Base-by-base conservation (phyloP, 345 rosid genomes). In the Sonneratia alba region DNA sequence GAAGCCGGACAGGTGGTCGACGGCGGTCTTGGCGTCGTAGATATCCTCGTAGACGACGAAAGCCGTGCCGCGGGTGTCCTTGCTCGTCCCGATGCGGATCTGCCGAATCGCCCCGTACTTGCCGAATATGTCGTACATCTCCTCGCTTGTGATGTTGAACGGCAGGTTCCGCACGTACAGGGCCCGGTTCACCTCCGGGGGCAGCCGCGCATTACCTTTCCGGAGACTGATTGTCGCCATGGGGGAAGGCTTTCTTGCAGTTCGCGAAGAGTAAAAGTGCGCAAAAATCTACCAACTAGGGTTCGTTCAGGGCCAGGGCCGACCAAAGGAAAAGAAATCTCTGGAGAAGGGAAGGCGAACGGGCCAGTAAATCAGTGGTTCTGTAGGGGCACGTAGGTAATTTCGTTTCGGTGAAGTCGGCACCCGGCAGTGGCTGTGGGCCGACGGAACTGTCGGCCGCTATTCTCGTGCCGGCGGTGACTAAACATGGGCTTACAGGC, bases 101-200 rank as follows among this genome's bases (percentile, higher is more conserved):
- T 95, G 99, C 27, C 97, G 96, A 42, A 95, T 95, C 67, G 94
- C 96, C 0, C 98, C 99, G 83, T 90, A 95, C 76, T 95, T 95
- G 42, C 98, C 97, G 83, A 95, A 95, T 67, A 95, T 95, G 71
- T 95, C 99, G 87, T 95, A 95, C 96, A 92, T 95, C 96, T 95
- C 99, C 83, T 95, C 97, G 84, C 97, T 89, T 63, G 99, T 87
- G 69, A 90, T 95, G 85, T 95, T 95, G 83, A 95, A 95, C 0
- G 99, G 99, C n/a, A 95, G 91, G 82, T 95, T 95, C 5, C 99
- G 88, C 13, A 92, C 98, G 85, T 95, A 95, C 15, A 95, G 91
- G 36, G 89, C 96, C 6, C 99, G 84, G 70, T 95, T 92, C 8
- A 95, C 99, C 79, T 95, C 99, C 19, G 98, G 98, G 2, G 98